Evolutionary conservation across 805 yeast species (phyloP), one percentile per base, ranked within the genome.

Genomic region (Cephaloascus fragrans): DNA sequence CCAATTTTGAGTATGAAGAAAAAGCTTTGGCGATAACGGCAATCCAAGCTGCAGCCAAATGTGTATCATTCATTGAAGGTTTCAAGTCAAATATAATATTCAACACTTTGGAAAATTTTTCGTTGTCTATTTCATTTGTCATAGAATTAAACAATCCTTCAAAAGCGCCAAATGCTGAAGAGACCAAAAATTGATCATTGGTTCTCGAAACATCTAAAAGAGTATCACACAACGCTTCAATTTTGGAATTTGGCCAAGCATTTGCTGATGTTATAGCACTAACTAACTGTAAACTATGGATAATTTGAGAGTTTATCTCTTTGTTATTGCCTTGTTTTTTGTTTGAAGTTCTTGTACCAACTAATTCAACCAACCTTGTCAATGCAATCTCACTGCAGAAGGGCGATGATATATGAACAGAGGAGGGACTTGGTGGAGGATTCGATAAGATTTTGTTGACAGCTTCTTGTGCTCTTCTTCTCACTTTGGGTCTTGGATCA

Each of bases 391-490:
- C 86, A 4, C 88, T 84, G 46, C 87, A 77, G 37, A 76, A 52
- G 2, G 65, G 56, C n/a, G 88, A 69, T 5, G 86, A 95, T 32
- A 85, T 81, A 55, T 90, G 97, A 32, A 76, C 81, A 4, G 80
- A 71, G 12, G 80, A 69, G 6, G 95, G 90, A 9, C 88, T 83
- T 0, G 83, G 70, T 9, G 96, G 94, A 3, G 84, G 81, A 44
- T 72, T 72, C 2, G 62, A 47, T 43, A 93, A 63, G 23, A 93
- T 64, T 3, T 67, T 71, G 37, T 70, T 62, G n/a, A 93, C 71
- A 2, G 97, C 84, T 41, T 93, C 98, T 51, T 80, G 83, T 1
- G 97, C 95, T 66, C 97, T 81, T 73, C 83, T 86, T 57, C 98
- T 77, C 10, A 93, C 95, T 52, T 93, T 93, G 29, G 98, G 98